These are phyloP conservation scores for Tuber magnatum DNA, from an alignment of 495 filamentous ascomycete genomes.

Conservation along the genomic window DNA sequence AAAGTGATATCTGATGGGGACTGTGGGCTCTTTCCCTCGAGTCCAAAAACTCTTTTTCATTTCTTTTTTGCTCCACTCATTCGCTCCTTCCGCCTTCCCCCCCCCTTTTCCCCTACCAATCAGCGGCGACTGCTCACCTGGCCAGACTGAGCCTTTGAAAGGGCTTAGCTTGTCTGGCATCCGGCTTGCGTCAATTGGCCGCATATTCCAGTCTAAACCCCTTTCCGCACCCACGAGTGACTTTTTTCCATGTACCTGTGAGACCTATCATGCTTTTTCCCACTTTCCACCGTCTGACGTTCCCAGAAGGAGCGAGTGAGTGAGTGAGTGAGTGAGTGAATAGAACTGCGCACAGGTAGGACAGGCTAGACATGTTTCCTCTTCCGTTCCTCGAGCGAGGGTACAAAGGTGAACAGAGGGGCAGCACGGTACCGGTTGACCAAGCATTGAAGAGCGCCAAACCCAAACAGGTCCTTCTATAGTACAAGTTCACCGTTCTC, in stretches of 20 bases:
- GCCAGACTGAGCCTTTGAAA: not conserved
- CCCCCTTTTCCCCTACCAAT: not conserved
- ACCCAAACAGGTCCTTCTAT: not conserved
- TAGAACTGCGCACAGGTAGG: not conserved
- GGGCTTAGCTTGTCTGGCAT: not conserved
- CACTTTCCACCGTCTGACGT: not conserved
- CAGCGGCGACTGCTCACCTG: not conserved
- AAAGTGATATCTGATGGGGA: conserved; percentile 6
- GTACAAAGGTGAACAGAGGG: not conserved
- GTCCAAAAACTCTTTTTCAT: not conserved
- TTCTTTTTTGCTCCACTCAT: not conserved
- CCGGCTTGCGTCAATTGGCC: conserved; percentile 2
- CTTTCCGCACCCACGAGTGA: not conserved
- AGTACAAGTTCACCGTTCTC: not conserved
- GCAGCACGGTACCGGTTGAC: no score
- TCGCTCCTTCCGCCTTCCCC: not conserved
- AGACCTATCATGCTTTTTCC: not conserved
- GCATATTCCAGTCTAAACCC: not conserved
- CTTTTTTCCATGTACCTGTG: not conserved
- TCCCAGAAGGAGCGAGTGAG: not conserved
- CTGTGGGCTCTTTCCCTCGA: not conserved
- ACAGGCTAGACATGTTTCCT: not conserved
- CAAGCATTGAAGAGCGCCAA: not conserved
- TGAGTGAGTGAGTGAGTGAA: no score
- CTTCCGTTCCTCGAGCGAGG: not conserved